Conservation (phyloP, 768 basidiomycete genomes). For the Cystobasidium ongulense region DNA sequence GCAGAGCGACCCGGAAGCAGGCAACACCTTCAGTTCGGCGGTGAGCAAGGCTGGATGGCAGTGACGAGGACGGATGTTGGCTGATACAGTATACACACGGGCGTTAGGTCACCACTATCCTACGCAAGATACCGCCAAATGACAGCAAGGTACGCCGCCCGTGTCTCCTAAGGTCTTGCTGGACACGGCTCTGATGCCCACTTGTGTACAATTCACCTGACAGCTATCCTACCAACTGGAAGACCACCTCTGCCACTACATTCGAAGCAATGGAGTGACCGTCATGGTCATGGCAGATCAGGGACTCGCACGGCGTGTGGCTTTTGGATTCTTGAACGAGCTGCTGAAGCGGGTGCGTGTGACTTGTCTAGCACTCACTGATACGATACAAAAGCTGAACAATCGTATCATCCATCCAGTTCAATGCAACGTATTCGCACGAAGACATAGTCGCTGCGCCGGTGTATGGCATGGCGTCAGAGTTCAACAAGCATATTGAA, state of each 20-base stretch:
- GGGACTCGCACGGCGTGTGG: slow-evolving; percentile 77
- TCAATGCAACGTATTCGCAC: slow-evolving; percentile 43
- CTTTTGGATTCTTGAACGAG: slow-evolving; percentile 84
- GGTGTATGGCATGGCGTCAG: slow-evolving; percentile 45
- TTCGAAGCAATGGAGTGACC: slow-evolving; percentile 54
- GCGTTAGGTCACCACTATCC: slow-evolving; percentile 59
- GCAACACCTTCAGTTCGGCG: slow-evolving; percentile 5
- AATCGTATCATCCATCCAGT: slow-evolving; percentile 38
- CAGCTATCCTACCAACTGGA: slow-evolving; percentile 36
- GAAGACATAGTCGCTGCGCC: slow-evolving; percentile 46
- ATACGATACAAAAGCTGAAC: neutral
- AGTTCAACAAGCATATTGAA: slow-evolving; percentile 45
- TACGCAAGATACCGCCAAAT: slow-evolving; percentile 91
- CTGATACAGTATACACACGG: neutral
- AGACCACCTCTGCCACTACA: slow-evolving; percentile 41
- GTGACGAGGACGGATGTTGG: neutral
- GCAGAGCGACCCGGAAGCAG: slow-evolving; percentile 17
- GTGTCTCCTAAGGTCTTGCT: neutral
- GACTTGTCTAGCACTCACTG: neutral
- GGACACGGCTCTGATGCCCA: neutral
- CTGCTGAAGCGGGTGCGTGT: slow-evolving; percentile 56
- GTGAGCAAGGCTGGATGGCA: neutral
- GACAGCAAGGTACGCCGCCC: slow-evolving; percentile 52
- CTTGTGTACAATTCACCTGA: neutral
- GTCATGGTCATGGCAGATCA: slow-evolving; percentile 95